A percentile compares a stretch with the other conserved stretches of the same genome.
phyloP scores from a whole-genome alignment of 2,329 filamentous ascomycete species.

The Fusarium illudens region DNA sequence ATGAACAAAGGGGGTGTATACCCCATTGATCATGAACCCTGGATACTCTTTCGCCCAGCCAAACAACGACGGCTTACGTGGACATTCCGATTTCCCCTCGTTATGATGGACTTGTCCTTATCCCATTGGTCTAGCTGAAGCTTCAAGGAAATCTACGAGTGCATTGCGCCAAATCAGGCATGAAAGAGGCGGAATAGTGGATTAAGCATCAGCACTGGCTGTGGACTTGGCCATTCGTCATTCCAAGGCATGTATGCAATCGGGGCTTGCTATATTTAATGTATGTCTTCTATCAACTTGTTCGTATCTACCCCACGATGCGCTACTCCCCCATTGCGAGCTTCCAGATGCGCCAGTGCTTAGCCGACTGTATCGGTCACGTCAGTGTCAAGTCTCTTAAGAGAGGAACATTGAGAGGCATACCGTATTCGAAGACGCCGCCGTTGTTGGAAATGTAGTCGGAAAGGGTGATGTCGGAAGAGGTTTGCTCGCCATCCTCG shows the following conservation, averaged over 20 bases:
- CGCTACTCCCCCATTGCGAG: not conserved
- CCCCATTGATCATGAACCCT: not conserved
- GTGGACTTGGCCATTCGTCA: not conserved
- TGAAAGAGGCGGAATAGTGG: not conserved
- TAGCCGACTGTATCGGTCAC: not conserved
- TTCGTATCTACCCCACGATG: not conserved
- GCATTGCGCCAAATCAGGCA: not conserved
- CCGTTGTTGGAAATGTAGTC: constrained; percentile 63
- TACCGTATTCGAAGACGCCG: constrained; percentile 45
- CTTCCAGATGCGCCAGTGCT: not conserved
- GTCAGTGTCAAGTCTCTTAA: not conserved
- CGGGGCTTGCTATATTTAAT: not conserved
- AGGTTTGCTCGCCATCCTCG: constrained; percentile 50
- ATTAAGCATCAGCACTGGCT: not conserved
- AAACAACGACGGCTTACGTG: not conserved
- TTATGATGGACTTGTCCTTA: not conserved
- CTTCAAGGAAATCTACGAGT: not conserved
- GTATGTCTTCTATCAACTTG: not conserved
- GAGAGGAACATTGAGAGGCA: not conserved
- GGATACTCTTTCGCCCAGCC: not conserved
- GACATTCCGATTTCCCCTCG: not conserved
- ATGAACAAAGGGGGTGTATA: not conserved
- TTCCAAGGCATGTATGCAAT: not conserved
- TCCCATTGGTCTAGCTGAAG: not conserved
- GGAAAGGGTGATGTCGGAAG: constrained; percentile 61